These are phyloP conservation scores for Auriscalpium vulgare DNA, from an alignment of 768 basidiomycete species.

Conservation along the genomic window DNA sequence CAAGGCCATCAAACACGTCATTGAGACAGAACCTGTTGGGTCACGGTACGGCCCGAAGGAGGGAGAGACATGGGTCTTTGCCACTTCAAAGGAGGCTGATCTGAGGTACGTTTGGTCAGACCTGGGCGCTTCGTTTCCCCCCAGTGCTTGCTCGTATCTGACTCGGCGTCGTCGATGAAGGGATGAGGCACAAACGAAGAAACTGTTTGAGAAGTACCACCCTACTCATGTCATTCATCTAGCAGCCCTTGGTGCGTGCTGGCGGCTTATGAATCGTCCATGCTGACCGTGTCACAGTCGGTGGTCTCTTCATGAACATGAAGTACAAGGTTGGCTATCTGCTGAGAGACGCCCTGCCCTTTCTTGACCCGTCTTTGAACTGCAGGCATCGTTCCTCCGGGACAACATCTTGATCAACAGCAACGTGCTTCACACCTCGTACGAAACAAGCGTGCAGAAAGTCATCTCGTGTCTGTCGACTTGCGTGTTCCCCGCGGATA, in stretches of 20 bases:
- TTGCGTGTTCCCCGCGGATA: slow-evolving; percentile 95
- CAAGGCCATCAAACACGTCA: slow-evolving; percentile 67
- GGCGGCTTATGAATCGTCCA: neutral
- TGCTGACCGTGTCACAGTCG: slow-evolving; percentile 45
- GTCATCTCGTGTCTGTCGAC: slow-evolving; percentile 94
- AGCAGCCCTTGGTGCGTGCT: slow-evolving; percentile 71
- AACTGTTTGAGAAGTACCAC: slow-evolving; percentile 83
- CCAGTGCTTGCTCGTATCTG: slow-evolving; percentile 74
- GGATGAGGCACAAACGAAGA: slow-evolving; percentile 58
- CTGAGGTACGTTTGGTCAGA: slow-evolving; percentile 45
- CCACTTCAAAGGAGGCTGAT: slow-evolving; percentile 73
- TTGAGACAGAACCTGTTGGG: slow-evolving; percentile 78
- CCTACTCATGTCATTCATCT: slow-evolving; percentile 97
- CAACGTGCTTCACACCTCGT: slow-evolving; percentile 75
- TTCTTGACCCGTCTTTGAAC: neutral
- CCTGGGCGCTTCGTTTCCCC: neutral
- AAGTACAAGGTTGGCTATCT: slow-evolving; percentile 65
- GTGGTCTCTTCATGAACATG: slow-evolving; percentile 95
- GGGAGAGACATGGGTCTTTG: slow-evolving; percentile 85
- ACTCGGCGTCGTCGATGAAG: slow-evolving; percentile 29
- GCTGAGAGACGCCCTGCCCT: neutral
- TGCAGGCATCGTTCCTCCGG: slow-evolving; percentile 83
- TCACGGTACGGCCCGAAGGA: slow-evolving; percentile 69
- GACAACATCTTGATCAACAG: slow-evolving; percentile 96
- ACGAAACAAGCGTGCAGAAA: slow-evolving; percentile 60